phyloP scores from a whole-genome alignment of 768 basidiomycete species.

The Termitomyces sp. region DNA sequence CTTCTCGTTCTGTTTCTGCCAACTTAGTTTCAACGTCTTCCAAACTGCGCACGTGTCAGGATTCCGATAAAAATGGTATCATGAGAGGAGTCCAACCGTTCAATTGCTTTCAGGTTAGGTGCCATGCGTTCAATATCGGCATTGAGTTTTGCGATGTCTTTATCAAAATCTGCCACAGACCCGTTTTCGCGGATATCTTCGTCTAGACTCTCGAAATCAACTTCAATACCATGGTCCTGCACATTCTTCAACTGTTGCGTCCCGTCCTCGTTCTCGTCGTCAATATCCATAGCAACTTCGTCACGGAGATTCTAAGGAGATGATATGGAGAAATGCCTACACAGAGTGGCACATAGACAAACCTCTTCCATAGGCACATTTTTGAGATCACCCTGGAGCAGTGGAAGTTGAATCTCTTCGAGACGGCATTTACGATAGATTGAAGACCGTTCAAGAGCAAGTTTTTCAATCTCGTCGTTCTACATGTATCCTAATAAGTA shows the following conservation, averaged over 20 bases:
- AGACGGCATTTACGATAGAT: constrained; percentile 90
- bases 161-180: constrained; percentile 66
- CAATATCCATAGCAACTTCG: constrained; percentile 88
- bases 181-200: constrained; percentile 74
- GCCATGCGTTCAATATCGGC: constrained; percentile 90
- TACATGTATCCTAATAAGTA: constrained; percentile 10
- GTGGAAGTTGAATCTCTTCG: constrained; percentile 84
- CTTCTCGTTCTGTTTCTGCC: constrained; percentile 85
- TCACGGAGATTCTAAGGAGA: constrained; percentile 65
- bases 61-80: neutral
- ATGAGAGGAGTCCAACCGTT: constrained; percentile 46
- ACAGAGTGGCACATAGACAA: constrained; percentile 7
- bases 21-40: constrained; percentile 84
- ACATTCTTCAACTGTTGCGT: constrained; percentile 68
- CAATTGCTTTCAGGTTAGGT: constrained; percentile 95
- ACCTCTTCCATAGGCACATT: constrained; percentile 97
- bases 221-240: constrained; percentile 83
- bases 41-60: constrained; percentile 38
- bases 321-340: constrained; percentile 3
- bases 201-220: constrained; percentile 71
- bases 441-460: constrained; percentile 77
- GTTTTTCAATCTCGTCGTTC: constrained; percentile 83
- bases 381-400: constrained; percentile 68
- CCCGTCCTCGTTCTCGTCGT: constrained; percentile 84
- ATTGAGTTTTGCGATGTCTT: constrained; percentile 60